Base-by-base conservation (phyloP, 495 filamentous ascomycete genomes). In the Penicillium roqueforti region DNA sequence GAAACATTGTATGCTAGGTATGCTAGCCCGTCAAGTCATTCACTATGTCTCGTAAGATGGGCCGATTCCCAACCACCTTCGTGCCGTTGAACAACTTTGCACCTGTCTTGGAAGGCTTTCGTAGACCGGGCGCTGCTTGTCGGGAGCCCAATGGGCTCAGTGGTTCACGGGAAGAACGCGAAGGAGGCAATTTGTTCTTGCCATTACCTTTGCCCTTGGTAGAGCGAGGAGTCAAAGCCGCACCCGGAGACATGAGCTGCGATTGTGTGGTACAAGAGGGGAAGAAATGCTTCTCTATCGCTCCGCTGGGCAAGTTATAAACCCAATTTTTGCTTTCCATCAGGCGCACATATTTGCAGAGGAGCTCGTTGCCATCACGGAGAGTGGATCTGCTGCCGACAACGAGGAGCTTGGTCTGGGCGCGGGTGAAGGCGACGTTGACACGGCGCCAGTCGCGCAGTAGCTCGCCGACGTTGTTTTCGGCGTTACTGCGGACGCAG, bases 391-490 rank as follows among this genome's bases (percentile, higher is more conserved):
- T 78, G 60, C 87, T 92, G 1, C 93, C 93, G 4, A 98, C 64
- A 6, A 98, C 85, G 19, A 98, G 72, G 11, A 98, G 72, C 73
- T 98, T 98, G 1, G 84, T 89, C 60, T 88, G 87, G 26, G 93
- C 93, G 26, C 93, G 74, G 10, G 93, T 98, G 55, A 98, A 87
- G 1, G 93, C 92, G 16, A 98, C 93, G 61, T 98, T 98, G 60
- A 97, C 90, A 9, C 93, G 73, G 47, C 93, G 76, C 89, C 90
- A 95, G 68, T 98, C 93, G 51, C 87, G 87, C 13, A 98, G 73
- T 53, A 98, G 69, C 47, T 97, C 93, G 26, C 93, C 93, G 8
- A 98, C 86, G 36, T 78, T 80, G 36, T 84, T 83, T 1, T 80
- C 78, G 31, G 89, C 81, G 60, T 98, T 98, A 61, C 83, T 91